phyloP scores from a whole-genome alignment of 1,139 yeast species.

The Debaryomyces fabryi region DNA sequence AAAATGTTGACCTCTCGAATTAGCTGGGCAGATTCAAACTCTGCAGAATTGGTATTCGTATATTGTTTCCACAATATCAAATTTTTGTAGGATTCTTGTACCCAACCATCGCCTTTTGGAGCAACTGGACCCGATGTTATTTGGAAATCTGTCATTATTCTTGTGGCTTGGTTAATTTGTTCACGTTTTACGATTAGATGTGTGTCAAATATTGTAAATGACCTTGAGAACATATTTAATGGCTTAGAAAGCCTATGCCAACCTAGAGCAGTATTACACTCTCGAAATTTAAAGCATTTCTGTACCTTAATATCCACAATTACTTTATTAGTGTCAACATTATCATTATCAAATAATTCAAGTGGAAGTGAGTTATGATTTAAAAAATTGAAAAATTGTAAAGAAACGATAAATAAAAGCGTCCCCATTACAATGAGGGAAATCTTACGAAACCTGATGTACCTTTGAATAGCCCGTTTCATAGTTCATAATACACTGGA shows the following conservation, averaged over 20 bases:
- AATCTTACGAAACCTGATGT: background rate
- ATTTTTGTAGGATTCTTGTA: constrained; percentile 4
- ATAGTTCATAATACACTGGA: background rate
- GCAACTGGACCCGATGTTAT: constrained; percentile 4
- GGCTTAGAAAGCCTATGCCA: constrained; percentile 10
- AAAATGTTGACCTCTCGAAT: constrained; percentile 25
- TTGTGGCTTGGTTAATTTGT: constrained; percentile 2
- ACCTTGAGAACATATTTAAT: constrained; percentile 8
- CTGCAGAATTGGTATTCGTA: background rate
- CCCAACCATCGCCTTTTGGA: constrained; percentile 11
- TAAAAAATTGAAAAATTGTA: background rate
- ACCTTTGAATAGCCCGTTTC: background rate
- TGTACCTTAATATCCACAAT: constrained; percentile 12
- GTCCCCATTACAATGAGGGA: background rate
- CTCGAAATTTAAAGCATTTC: constrained; percentile 9
- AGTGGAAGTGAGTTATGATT: background rate
- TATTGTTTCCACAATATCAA: constrained; percentile 12
- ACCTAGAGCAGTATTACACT: constrained; percentile 7
- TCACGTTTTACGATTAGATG: constrained; percentile 6
- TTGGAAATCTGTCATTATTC: constrained; percentile 9
- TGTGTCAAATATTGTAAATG: constrained; percentile 6
- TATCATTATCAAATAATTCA: background rate
- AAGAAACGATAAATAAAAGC: background rate
- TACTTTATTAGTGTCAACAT: constrained; percentile 4
- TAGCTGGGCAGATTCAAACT: constrained; percentile 1